Evolutionary conservation across 306 rosid species (phyloP).

Genomic region (Trichosanthes truncata): DNA sequence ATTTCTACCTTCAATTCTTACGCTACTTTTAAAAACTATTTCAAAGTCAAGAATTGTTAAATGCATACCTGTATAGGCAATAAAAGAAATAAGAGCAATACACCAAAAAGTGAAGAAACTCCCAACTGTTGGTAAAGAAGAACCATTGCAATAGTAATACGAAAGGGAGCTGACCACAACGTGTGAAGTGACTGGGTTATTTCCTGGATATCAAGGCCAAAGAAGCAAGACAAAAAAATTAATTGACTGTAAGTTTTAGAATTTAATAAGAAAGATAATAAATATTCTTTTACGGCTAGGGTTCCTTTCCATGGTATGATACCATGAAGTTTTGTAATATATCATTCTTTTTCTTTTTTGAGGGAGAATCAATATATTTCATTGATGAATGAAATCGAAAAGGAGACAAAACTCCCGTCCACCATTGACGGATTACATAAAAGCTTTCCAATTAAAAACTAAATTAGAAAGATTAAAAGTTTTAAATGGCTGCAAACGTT

Average conservation of each 20-base stretch:
- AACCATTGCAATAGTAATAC: conserved; percentile 28
- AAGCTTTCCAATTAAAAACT: too few relatives aligned
- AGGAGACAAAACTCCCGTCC: too few relatives aligned
- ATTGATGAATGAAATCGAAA: too few relatives aligned
- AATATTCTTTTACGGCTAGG: background rate
- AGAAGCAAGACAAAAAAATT: background rate
- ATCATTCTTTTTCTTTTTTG: too few relatives aligned
- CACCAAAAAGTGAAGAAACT: conserved; percentile 38
- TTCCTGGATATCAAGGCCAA: conserved; percentile 21
- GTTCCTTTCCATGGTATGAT: too few relatives aligned
- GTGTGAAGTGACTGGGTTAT: conserved; percentile 37
- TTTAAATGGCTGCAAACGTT: too few relatives aligned
- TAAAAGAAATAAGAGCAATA: conserved; percentile 28
- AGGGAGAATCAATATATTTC: too few relatives aligned
- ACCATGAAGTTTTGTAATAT: too few relatives aligned
- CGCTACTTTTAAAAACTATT: too few relatives aligned
- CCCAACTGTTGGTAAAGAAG: conserved; percentile 38
- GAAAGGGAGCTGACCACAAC: conserved; percentile 43
- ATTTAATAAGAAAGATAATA: background rate
- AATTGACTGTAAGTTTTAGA: background rate
- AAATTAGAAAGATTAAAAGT: too few relatives aligned
- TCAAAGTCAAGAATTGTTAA: background rate
- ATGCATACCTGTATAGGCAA: conserved; percentile 34
- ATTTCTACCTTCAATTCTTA: too few relatives aligned
- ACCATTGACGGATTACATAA: too few relatives aligned